These are phyloP conservation scores for Penicillium macrosclerotiorum DNA, from an alignment of 495 filamentous ascomycete species.

Conservation along the genomic window DNA sequence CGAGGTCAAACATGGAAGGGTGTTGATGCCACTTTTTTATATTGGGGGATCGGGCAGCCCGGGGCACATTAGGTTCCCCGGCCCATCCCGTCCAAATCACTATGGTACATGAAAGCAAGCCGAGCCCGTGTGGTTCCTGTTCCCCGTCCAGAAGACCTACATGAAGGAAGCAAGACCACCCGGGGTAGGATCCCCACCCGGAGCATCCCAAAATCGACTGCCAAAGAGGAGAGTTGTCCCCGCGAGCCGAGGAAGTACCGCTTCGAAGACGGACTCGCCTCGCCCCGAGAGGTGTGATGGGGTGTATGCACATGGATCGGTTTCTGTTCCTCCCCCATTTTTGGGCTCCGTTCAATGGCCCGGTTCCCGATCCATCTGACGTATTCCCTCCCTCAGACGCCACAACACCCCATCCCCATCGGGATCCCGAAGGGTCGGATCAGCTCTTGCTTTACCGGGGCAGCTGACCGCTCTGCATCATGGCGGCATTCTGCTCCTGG, in stretches of 20 bases:
- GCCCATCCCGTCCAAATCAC: conserved; percentile 15
- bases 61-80: conserved; percentile 2
- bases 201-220: no score
- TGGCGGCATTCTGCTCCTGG: conserved; percentile 87
- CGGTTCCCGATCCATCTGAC: background rate
- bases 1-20: conserved; percentile 2
- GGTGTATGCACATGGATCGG: no score
- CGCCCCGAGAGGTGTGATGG: no score
- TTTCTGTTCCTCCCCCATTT: no score
- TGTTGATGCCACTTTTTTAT: conserved; percentile 14
- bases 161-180: background rate
- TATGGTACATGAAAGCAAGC: conserved; percentile 28
- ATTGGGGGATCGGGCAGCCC: conserved; percentile 9
- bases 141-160: no score
- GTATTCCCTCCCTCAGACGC: background rate
- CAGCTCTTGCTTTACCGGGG: conserved; percentile 32
- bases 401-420: conserved; percentile 5
- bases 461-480: conserved; percentile 68
- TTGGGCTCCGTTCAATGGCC: no score
- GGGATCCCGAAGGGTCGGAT: background rate
- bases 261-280: no score
- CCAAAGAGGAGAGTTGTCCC: no score
- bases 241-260: no score
- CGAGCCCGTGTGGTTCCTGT: no score
- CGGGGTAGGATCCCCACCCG: no score